Conservation (phyloP, 148 eudicot species). For the Nepenthes mirabilis region DNA sequence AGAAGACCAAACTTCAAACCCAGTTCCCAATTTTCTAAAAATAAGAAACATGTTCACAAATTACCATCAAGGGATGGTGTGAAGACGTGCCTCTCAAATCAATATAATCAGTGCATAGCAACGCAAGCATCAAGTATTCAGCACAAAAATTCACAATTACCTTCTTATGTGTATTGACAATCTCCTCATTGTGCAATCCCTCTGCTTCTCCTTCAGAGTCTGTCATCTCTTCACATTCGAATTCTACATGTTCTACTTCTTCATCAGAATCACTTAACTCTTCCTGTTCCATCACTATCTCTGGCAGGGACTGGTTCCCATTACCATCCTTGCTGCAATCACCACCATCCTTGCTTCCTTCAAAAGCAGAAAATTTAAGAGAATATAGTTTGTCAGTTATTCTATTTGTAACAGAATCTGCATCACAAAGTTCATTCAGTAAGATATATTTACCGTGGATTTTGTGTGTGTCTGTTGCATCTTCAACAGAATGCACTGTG, state of each 20-base stretch:
- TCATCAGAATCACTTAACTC: constrained; percentile 98
- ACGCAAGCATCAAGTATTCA: no score
- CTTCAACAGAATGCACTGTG: constrained; percentile 8
- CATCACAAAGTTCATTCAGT: constrained; percentile 1
- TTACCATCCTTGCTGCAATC: constrained; percentile 12
- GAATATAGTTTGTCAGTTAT: constrained; percentile 15
- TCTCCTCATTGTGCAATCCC: constrained; percentile 34
- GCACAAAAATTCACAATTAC: constrained; percentile 15
- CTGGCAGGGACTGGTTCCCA: constrained; percentile 38
- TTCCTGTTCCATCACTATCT: constrained; percentile 96
- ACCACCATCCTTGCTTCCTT: constrained; percentile 16
- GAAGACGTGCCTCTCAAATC: no score
- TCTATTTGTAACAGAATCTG: constrained; percentile 9
- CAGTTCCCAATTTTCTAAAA: no score
- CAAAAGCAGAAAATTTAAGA: constrained; percentile 11
- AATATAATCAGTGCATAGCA: no score
- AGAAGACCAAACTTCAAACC: no score
- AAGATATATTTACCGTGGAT: neutral
- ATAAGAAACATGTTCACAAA: no score
- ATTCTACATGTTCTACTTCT: constrained; percentile 80
- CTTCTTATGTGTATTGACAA: constrained; percentile 30
- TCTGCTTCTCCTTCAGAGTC: constrained; percentile 78
- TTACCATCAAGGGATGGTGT: no score
- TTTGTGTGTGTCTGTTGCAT: constrained; percentile 8
- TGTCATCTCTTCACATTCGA: constrained; percentile 91